Conservation (phyloP, 108 stramenopile species). For the Epithemia pelagica region DNA sequence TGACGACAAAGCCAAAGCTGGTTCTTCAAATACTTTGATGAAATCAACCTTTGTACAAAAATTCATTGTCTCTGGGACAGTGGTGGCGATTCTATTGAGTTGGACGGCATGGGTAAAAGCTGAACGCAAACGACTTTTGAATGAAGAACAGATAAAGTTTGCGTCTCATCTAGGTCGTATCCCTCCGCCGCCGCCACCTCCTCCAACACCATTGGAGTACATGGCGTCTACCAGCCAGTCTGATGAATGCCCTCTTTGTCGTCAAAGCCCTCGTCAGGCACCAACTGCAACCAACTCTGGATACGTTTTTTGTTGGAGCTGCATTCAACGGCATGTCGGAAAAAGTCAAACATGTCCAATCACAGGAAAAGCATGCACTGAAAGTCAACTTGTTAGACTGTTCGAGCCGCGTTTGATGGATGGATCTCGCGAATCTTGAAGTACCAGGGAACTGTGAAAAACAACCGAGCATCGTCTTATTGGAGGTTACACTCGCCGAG, state of each 20-base stretch:
- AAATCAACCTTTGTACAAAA: not conserved
- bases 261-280: slow-evolving; percentile 42
- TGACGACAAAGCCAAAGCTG: slow-evolving; percentile 5
- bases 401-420: slow-evolving; percentile 16
- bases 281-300: slow-evolving; percentile 72
- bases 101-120: slow-evolving; percentile 5
- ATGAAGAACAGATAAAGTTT: not conserved
- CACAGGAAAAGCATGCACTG: slow-evolving; percentile 50
- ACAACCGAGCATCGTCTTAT: too few relatives aligned
- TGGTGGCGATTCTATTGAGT: not conserved
- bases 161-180: slow-evolving; percentile 6
- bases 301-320: slow-evolving; percentile 70
- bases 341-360: slow-evolving; percentile 50
- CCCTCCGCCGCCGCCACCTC: slow-evolving; percentile 5
- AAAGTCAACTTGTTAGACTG: slow-evolving; percentile 48
- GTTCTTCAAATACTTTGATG: not conserved
- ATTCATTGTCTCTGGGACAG: not conserved
- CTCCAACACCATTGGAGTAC: not conserved
- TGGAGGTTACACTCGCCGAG: too few relatives aligned
- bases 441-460: too few relatives aligned
- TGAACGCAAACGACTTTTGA: not conserved
- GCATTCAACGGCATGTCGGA: slow-evolving; percentile 43
- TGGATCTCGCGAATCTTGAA: too few relatives aligned
- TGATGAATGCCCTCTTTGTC: slow-evolving; percentile 54
- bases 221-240: not conserved